phyloP scores from a whole-genome alignment of 306 rosid genomes.

The Medicago ruthenica region DNA sequence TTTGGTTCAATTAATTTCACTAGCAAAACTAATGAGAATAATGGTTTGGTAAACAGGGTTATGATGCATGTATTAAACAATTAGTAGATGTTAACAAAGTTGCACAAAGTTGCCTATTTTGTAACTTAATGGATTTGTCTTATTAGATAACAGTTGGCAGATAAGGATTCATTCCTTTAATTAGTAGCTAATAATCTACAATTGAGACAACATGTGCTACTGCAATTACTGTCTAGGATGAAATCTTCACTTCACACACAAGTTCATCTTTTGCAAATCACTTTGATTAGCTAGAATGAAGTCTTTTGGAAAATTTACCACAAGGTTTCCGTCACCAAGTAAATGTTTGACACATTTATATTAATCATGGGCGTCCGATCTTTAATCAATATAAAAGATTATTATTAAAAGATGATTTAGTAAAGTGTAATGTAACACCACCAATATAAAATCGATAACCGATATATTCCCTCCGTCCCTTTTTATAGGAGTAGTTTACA shows the following conservation, averaged over 20 bases:
- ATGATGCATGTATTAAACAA: neutral
- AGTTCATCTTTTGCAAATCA: neutral
- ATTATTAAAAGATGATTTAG: too few relatives aligned
- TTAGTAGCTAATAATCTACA: conserved; percentile 16
- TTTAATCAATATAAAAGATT: too few relatives aligned
- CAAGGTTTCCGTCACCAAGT: neutral
- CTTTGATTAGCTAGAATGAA: conserved; percentile 13
- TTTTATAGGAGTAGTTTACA: too few relatives aligned
- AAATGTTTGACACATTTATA: too few relatives aligned
- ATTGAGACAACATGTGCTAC: conserved; percentile 34
- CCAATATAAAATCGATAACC: too few relatives aligned
- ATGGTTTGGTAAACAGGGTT: neutral
- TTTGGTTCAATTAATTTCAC: neutral
- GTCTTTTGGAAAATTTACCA: neutral
- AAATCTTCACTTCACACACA: neutral
- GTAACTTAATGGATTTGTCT: conserved; percentile 30
- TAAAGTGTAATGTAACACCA: too few relatives aligned
- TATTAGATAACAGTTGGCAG: conserved; percentile 41
- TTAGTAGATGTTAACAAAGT: neutral
- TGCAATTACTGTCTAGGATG: conserved; percentile 20
- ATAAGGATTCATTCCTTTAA: conserved; percentile 40
- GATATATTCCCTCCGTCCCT: too few relatives aligned
- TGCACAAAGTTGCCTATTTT: conserved; percentile 28
- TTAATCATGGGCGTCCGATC: too few relatives aligned
- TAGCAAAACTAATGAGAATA: neutral